Evolutionary conservation across 2,329 filamentous ascomycete species (phyloP).

Genomic region (Ceratocystis cubensis): DNA sequence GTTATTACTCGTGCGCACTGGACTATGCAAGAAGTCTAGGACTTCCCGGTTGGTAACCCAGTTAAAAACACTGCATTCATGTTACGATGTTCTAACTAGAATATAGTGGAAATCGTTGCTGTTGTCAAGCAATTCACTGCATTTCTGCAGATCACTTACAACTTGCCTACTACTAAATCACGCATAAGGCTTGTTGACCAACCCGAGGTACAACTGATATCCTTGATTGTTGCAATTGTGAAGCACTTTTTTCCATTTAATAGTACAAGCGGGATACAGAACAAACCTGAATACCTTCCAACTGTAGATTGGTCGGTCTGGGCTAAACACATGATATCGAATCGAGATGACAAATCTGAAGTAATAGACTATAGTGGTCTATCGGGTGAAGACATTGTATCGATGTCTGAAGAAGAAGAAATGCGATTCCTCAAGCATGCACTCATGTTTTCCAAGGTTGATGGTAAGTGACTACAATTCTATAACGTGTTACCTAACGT

Average conservation of each 20-base stretch:
- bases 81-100: not conserved
- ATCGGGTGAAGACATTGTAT: conserved; percentile 48
- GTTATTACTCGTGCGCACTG: conserved; percentile 54
- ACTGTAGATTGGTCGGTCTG: conserved; percentile 56
- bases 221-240: conserved; percentile 58
- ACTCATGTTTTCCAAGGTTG: conserved; percentile 23
- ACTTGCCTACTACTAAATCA: conserved; percentile 11
- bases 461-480: conserved; percentile 8
- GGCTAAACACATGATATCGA: conserved; percentile 31
- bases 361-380: conserved; percentile 38
- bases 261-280: conserved; percentile 32
- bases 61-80: not conserved
- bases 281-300: conserved; percentile 23
- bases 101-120: conserved; percentile 23
- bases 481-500: not conserved
- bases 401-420: conserved; percentile 47
- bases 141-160: conserved; percentile 10
- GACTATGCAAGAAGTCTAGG: conserved; percentile 58
- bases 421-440: conserved; percentile 50
- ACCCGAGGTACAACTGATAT: conserved; percentile 63
- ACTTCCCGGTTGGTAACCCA: conserved; percentile 50
- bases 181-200: conserved; percentile 35
- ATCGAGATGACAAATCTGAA: conserved; percentile 24
- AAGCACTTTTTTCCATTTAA: conserved; percentile 68
- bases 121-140: conserved; percentile 15